Conservation (phyloP, 1,284 basidiomycete genomes). For the Fomitopsis betulina region DNA sequence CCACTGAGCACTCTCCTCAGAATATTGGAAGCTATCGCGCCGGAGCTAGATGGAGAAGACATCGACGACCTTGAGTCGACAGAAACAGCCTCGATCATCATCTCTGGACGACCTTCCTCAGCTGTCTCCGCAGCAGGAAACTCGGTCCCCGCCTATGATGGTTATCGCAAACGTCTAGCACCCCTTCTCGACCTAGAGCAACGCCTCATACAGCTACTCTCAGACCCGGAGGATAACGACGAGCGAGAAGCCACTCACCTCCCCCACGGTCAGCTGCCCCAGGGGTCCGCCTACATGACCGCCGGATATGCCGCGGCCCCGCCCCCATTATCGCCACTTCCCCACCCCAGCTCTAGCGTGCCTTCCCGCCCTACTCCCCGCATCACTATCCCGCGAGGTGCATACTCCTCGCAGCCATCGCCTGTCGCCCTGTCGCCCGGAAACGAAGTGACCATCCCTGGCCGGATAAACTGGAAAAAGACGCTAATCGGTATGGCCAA, state of each 20-base stretch:
- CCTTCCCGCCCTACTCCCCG: conserved; percentile 10
- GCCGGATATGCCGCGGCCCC: conserved; percentile 3
- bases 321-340: conserved; percentile 1
- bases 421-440: conserved; percentile 14
- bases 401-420: conserved; percentile 23
- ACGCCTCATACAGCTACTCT: conserved; percentile 57
- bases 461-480: conserved; percentile 70
- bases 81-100: conserved; percentile 46
- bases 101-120: conserved; percentile 42
- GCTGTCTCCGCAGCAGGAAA: conserved; percentile 32
- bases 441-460: conserved; percentile 53
- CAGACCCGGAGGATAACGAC: conserved; percentile 46
- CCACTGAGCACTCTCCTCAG: conserved; percentile 29
- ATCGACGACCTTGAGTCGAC: conserved; percentile 46
- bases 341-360: conserved; percentile 2
- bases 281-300: background rate
- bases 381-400: conserved; percentile 12
- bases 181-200: conserved; percentile 67
- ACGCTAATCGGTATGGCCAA: conserved; percentile 51
- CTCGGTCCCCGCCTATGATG: conserved; percentile 53
- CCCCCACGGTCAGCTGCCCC: conserved; percentile 6
- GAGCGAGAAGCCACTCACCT: conserved; percentile 50
- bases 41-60: conserved; percentile 54
- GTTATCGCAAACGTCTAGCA: conserved; percentile 53
- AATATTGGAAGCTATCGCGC: conserved; percentile 72